These are phyloP conservation scores for Tillandsia leiboldiana DNA, from an alignment of 176 grass and related monocot genomes.

Conservation along the genomic window DNA sequence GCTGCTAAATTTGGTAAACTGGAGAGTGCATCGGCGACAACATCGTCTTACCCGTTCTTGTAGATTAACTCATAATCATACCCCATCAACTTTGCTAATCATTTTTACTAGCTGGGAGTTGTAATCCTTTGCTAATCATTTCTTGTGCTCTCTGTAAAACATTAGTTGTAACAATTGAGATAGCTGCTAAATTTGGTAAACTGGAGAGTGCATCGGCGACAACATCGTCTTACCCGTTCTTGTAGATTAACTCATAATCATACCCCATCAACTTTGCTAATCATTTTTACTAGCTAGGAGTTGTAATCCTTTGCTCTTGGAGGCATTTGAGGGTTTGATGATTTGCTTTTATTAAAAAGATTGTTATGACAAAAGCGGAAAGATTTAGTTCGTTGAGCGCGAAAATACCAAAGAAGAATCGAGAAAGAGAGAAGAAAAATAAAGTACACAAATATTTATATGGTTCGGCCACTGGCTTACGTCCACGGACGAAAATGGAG, in stretches of 20 bases:
- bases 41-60: neutral
- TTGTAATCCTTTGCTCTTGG: neutral
- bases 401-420: too few relatives aligned
- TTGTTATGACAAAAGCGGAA: too few relatives aligned
- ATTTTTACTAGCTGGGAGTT: neutral
- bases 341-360: too few relatives aligned
- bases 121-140: neutral
- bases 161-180: neutral
- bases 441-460: too few relatives aligned
- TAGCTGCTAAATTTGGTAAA: neutral
- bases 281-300: neutral
- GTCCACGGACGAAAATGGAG: too few relatives aligned
- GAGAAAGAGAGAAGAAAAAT: too few relatives aligned
- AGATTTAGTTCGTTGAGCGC: too few relatives aligned
- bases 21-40: neutral
- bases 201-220: slow-evolving; percentile 1
- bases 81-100: neutral
- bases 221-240: neutral
- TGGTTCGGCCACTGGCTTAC: too few relatives aligned
- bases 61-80: neutral
- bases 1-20: neutral
- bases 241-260: neutral
- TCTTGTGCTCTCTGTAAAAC: neutral
- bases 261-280: neutral
- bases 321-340: too few relatives aligned